phyloP scores from a whole-genome alignment of 2,329 filamentous ascomycete species.

The Polychaeton citri region DNA sequence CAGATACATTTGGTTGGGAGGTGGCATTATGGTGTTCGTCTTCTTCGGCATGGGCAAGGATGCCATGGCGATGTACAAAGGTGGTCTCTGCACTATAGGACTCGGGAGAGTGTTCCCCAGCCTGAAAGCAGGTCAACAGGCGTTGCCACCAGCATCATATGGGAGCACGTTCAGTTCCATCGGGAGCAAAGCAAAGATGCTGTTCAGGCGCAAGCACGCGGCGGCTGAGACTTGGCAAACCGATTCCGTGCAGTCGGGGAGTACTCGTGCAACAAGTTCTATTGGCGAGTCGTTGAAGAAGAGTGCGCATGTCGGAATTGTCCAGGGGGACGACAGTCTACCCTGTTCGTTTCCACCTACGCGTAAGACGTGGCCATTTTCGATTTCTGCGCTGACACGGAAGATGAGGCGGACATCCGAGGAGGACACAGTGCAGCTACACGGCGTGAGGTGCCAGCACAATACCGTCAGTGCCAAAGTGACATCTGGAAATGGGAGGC shows the following conservation, averaged over 20 bases:
- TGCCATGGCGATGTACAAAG: constrained; percentile 41
- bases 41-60: constrained; percentile 54
- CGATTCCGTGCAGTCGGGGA: background rate
- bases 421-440: too few relatives aligned
- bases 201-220: constrained; percentile 8
- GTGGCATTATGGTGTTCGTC: constrained; percentile 44
- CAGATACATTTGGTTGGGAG: constrained; percentile 43
- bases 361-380: too few relatives aligned
- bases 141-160: background rate
- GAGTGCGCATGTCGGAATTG: too few relatives aligned
- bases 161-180: constrained; percentile 10
- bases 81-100: constrained; percentile 29
- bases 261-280: background rate
- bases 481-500: background rate
- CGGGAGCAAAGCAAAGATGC: constrained; percentile 15
- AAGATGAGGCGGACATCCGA: too few relatives aligned
- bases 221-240: background rate
- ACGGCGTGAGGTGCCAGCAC: background rate
- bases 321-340: too few relatives aligned
- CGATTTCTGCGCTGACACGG: too few relatives aligned
- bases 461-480: background rate
- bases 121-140: background rate
- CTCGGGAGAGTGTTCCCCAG: constrained; percentile 18
- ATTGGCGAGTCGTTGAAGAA: background rate
- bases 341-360: too few relatives aligned